Conservation (phyloP, 257 asterid species). For the Ajuga chamaepitys region DNA sequence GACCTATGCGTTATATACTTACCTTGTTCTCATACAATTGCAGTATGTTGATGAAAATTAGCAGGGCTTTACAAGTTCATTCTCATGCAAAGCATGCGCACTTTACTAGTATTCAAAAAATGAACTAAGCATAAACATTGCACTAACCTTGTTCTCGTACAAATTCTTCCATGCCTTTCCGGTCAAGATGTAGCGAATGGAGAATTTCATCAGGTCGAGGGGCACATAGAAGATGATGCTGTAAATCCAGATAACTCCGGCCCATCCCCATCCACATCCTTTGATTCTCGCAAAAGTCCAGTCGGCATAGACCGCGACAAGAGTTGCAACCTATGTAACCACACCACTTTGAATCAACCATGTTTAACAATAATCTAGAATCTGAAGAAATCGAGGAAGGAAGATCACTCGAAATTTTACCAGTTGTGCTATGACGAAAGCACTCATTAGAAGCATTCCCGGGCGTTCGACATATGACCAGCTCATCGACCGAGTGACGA, state of each 20-base stretch:
- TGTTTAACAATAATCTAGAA: neutral
- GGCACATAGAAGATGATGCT: constrained; percentile 63
- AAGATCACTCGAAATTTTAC: constrained; percentile 24
- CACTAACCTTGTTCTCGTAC: constrained; percentile 72
- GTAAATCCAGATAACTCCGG: constrained; percentile 85
- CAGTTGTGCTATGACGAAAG: constrained; percentile 71
- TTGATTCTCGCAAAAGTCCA: constrained; percentile 80
- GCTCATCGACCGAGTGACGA: constrained; percentile 80
- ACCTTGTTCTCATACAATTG: no score
- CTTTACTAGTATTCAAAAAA: no score
- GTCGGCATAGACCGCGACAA: constrained; percentile 85
- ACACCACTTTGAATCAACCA: neutral
- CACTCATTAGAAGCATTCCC: constrained; percentile 53
- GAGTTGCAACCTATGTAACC: constrained; percentile 61
- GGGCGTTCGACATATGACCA: constrained; percentile 87
- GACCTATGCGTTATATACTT: no score
- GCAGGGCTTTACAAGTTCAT: neutral
- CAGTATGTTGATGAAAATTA: constrained; percentile 37
- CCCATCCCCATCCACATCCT: constrained; percentile 99
- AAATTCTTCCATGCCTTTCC: constrained; percentile 87
- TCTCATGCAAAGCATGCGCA: neutral
- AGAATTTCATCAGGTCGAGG: constrained; percentile 70
- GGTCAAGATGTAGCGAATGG: constrained; percentile 65
- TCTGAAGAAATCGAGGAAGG: neutral
- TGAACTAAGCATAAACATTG: neutral